Base-by-base conservation (phyloP, 345 rosid species). In the Odontarrhena argentea region DNA sequence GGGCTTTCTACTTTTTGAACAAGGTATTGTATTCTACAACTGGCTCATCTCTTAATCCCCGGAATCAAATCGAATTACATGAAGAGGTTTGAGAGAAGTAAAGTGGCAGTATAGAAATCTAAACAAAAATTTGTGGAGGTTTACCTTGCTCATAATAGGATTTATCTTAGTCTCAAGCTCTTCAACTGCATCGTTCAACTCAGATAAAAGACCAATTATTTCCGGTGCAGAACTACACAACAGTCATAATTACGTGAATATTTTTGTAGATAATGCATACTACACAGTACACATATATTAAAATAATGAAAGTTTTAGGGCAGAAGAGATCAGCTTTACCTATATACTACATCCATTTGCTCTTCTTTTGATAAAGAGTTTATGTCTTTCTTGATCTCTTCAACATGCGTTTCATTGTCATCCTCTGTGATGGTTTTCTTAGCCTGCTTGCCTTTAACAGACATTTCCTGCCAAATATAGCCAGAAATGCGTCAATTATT, bases 191-290 rank as follows among this genome's bases (percentile, higher is more conserved):
- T 78, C 83, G 35, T 85, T 83, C 59, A 93, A 80, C 82, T 93
- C 98, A 28, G 91, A 85, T 67, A 86, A 83, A 71, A 93, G 80
- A 68, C 96, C 92, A 61, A 90, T 84, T 59, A 93, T 74, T 65
- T 93, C 99, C 54, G 99, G 99, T 38, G 96, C 97, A 81, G 96
- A 84, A 73, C 99, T 93, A 88, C 3, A 71, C 15, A 4, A 44
- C 43, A 66, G 11, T 67, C 51, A 74, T 18, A 51, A 13, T 54
- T 44, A 46, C 25, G 10, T 47, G 38, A 59, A 62, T 44, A 45
- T 11, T 67, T 36, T 3, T 51, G 9, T n/a, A 53, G 30, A 58
- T 28, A 49, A 54, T 1, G 51, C 0, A 34, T 44, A 43, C 43
- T 9, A 47, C 22, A 18, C 22, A 18, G 22, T 1, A 42, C 26